Conservation (phyloP, 2,329 filamentous ascomycete genomes). For the Beauveria asiatica region DNA sequence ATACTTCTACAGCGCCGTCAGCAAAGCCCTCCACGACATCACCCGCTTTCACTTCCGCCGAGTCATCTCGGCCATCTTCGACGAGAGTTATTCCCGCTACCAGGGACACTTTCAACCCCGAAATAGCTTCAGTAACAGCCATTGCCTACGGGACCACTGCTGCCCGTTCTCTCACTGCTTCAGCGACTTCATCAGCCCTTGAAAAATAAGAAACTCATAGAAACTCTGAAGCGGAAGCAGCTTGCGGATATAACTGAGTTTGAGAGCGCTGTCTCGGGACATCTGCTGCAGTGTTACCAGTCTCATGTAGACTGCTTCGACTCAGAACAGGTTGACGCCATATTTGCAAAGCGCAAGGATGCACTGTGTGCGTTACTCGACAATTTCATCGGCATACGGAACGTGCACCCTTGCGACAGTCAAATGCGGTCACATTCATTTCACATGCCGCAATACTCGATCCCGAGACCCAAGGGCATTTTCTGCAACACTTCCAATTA, state of each 20-base stretch:
- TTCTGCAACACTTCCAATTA: background rate
- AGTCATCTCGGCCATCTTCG: background rate
- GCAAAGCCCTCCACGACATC: background rate
- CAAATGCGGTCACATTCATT: background rate
- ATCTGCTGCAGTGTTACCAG: background rate
- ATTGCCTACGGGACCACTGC: background rate
- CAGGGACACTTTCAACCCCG: background rate
- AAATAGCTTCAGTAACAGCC: background rate
- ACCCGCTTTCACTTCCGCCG: background rate
- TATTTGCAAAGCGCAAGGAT: background rate
- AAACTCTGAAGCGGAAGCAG: background rate
- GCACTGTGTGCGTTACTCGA: background rate
- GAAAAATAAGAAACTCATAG: background rate
- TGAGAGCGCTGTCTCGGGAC: background rate
- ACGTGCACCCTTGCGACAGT: background rate
- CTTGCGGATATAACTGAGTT: background rate
- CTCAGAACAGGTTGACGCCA: background rate
- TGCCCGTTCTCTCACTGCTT: background rate
- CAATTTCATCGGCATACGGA: background rate
- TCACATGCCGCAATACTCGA: background rate
- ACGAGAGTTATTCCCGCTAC: background rate
- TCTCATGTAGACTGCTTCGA: background rate
- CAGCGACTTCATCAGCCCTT: background rate
- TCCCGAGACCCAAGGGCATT: background rate
- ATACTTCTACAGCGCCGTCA: background rate